A percentile compares a stretch with the other conserved stretches of the same genome.
Evolutionary conservation across 2,329 filamentous ascomycete species (phyloP).

Genomic region (Cryphonectria radicalis): DNA sequence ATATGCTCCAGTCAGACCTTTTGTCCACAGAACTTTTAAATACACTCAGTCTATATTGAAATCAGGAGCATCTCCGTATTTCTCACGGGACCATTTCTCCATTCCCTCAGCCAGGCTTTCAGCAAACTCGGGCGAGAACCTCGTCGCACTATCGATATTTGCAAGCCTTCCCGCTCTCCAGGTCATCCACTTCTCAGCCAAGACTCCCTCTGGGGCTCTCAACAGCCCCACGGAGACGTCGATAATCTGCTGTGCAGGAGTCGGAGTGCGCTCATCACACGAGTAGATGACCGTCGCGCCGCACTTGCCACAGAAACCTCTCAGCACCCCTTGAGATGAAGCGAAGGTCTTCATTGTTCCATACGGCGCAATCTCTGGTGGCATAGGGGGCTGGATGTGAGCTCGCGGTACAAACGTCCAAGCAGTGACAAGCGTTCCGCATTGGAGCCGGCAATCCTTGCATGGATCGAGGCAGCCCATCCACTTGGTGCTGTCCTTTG

Average conservation of each 20-base stretch:
- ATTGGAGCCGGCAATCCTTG: slow-evolving; percentile 49
- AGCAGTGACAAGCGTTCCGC: slow-evolving; percentile 46
- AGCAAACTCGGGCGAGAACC: slow-evolving; percentile 43
- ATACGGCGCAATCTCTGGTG: slow-evolving; percentile 40
- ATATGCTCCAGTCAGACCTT: background rate
- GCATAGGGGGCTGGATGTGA: slow-evolving; percentile 43
- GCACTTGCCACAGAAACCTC: slow-evolving; percentile 52
- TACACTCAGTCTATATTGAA: background rate
- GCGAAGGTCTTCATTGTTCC: slow-evolving; percentile 50
- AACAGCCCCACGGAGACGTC: slow-evolving; percentile 50
- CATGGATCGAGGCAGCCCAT: slow-evolving; percentile 47
- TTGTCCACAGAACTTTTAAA: background rate
- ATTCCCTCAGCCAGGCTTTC: slow-evolving; percentile 44
- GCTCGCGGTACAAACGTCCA: slow-evolving; percentile 49
- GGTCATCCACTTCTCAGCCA: slow-evolving; percentile 51
- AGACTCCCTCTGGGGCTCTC: slow-evolving; percentile 48
- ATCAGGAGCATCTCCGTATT: slow-evolving; percentile 37
- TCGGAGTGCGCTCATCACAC: slow-evolving; percentile 35
- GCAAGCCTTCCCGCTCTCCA: slow-evolving; percentile 45
- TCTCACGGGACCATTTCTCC: slow-evolving; percentile 42
- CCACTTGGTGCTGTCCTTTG: slow-evolving; percentile 47
- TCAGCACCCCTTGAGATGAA: slow-evolving; percentile 44
- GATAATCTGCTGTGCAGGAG: slow-evolving; percentile 42
- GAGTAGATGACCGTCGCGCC: slow-evolving; percentile 50
- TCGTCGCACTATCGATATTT: slow-evolving; percentile 40